These are phyloP conservation scores for Cyclospora cayetanensis DNA, from an alignment of 169 alveolate species.

Conservation along the genomic window DNA sequence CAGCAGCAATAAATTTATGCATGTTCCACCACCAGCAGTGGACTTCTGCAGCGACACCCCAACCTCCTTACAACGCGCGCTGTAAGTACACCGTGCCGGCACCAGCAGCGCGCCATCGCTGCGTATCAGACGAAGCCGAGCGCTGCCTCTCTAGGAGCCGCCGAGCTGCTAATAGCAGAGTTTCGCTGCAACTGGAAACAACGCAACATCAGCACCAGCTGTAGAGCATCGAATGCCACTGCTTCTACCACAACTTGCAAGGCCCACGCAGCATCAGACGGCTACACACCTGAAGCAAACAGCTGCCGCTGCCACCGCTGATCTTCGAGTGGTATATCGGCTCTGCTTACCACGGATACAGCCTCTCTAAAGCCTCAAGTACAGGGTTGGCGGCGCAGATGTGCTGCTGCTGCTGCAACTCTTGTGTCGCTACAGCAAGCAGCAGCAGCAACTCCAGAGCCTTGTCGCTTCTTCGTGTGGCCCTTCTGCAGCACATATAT, in stretches of 20 bases:
- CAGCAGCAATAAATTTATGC: no score
- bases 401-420: constrained; percentile 33
- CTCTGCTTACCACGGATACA: not conserved
- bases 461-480: not conserved
- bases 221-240: no score
- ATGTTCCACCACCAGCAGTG: no score
- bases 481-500: constrained; percentile 8
- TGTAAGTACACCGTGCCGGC: constrained; percentile 6
- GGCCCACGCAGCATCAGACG: no score
- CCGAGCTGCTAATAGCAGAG: not conserved
- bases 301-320: no score
- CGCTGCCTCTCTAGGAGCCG: not conserved
- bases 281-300: no score
- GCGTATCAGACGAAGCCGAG: not conserved
- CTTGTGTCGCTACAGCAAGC: not conserved
- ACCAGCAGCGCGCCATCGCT: not conserved
- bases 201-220: constrained; percentile 10
- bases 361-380: not conserved
- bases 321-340: no score
- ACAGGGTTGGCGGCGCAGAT: not conserved
- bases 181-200: constrained; percentile 6
- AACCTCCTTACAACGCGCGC: not conserved
- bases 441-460: constrained; percentile 22
- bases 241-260: no score
- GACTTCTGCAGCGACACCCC: not conserved